These are phyloP conservation scores for Flueggea neowawraea DNA, from an alignment of 441 rosid species.

Conservation along the genomic window DNA sequence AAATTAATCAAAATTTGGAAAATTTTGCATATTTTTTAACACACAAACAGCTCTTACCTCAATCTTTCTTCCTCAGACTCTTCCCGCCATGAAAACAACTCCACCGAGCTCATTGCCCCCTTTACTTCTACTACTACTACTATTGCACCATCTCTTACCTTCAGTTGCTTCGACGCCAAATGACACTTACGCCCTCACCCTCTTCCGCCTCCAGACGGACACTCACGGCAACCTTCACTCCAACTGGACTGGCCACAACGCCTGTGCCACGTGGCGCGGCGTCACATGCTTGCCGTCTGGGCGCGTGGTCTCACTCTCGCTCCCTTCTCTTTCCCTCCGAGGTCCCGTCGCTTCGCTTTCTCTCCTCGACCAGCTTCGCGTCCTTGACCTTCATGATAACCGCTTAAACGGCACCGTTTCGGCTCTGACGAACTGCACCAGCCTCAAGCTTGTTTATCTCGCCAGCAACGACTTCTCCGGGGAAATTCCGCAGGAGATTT, in stretches of 20 bases:
- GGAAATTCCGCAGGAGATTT: conserved; percentile 54
- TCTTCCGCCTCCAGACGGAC: conserved; percentile 85
- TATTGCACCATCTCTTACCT: no score
- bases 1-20: no score
- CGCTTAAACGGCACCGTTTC: conserved; percentile 70
- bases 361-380: conserved; percentile 74
- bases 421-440: conserved; percentile 63
- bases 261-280: conserved; percentile 77
- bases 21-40: no score
- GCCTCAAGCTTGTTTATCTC: conserved; percentile 73
- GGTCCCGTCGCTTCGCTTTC: conserved; percentile 71
- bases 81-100: no score
- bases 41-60: no score
- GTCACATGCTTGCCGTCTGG: conserved; percentile 67
- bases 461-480: conserved; percentile 51
- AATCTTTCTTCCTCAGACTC: no score
- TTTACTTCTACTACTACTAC: no score
- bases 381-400: conserved; percentile 84
- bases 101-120: no score
- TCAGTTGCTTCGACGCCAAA: conserved; percentile 23
- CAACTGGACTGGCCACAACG: conserved; percentile 80
- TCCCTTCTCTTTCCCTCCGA: conserved; percentile 69
- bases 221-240: conserved; percentile 73
- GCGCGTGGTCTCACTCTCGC: conserved; percentile 60
- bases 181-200: conserved; percentile 72